These are phyloP conservation scores for Penicillium macrosclerotiorum DNA, from an alignment of 495 filamentous ascomycete species.

Conservation along the genomic window DNA sequence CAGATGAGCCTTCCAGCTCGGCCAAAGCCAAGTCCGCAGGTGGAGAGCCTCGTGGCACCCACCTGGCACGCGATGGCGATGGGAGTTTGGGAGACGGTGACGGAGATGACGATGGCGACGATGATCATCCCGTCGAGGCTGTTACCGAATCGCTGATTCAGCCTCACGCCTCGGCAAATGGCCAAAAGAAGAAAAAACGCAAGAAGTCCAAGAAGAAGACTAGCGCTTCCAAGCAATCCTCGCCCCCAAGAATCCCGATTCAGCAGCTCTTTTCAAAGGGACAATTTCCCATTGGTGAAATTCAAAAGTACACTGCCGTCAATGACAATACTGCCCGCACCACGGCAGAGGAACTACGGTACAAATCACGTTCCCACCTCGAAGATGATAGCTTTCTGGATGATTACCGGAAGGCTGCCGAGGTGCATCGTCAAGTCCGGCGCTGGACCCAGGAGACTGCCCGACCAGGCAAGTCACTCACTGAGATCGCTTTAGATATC, in stretches of 20 bases:
- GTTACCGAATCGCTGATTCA: constrained; percentile 20
- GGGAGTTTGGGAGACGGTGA: constrained; percentile 38
- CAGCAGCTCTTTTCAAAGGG: constrained; percentile 48
- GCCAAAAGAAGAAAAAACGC: constrained; percentile 52
- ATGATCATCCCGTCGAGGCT: constrained; percentile 25
- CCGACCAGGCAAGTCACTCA: constrained; percentile 78
- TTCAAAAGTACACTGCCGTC: constrained; percentile 41
- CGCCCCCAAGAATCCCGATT: constrained; percentile 54
- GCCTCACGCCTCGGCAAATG: constrained; percentile 5
- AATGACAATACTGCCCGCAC: constrained; percentile 56
- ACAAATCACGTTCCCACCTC: constrained; percentile 42
- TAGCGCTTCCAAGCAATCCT: constrained; percentile 42
- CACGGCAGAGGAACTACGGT: constrained; percentile 57
- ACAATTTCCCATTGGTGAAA: constrained; percentile 53
- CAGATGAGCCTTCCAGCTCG: constrained; percentile 24
- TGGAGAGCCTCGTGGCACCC: constrained; percentile 33
- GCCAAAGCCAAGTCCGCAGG: constrained; percentile 43
- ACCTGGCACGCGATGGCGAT: constrained; percentile 42
- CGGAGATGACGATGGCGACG: constrained; percentile 58
- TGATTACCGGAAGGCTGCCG: constrained; percentile 60
- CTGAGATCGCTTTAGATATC: constrained; percentile 79
- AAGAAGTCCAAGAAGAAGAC: constrained; percentile 54
- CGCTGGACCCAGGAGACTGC: constrained; percentile 77
- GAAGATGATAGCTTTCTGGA: constrained; percentile 56
- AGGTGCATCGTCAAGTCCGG: constrained; percentile 79